These are phyloP conservation scores for Ophiostoma angusticollis DNA, from an alignment of 2,329 filamentous ascomycete genomes.

Conservation along the genomic window DNA sequence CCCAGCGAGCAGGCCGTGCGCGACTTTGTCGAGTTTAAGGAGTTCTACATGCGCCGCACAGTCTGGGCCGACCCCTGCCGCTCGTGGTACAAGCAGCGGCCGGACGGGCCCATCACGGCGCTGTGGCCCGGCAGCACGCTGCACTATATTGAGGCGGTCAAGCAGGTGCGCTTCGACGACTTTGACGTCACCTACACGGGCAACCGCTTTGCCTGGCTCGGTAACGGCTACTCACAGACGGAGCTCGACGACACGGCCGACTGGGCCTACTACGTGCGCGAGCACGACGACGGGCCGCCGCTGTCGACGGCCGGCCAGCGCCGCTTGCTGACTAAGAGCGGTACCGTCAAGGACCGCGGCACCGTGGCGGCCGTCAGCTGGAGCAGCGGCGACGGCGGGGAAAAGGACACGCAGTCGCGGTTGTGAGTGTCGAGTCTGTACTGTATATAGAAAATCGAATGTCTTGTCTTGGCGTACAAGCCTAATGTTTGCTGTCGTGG, in stretches of 20 bases:
- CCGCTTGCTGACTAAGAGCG: conserved; percentile 19
- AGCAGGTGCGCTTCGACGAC: conserved; percentile 22
- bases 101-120: conserved; percentile 16
- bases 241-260: conserved; percentile 29
- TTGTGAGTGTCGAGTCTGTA: neutral
- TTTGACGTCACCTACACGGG: conserved; percentile 16
- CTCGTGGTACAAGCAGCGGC: conserved; percentile 19
- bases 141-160: conserved; percentile 19
- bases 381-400: conserved; percentile 2
- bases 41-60: conserved; percentile 19
- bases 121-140: conserved; percentile 15
- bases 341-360: conserved; percentile 13
- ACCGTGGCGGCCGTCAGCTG: conserved; percentile 16
- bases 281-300: conserved; percentile 9
- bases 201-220: conserved; percentile 14
- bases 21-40: conserved; percentile 19
- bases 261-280: conserved; percentile 14
- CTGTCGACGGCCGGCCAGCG: conserved; percentile 8
- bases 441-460: too few relatives aligned
- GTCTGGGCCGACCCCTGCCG: conserved; percentile 21
- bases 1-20: conserved; percentile 13
- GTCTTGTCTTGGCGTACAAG: too few relatives aligned
- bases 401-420: conserved; percentile 1
- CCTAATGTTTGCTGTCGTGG: too few relatives aligned
- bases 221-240: conserved; percentile 30